These are phyloP conservation scores for Geranomyces variabilis DNA, from an alignment of 192 early-diverging fungal genomes.

Conservation along the genomic window DNA sequence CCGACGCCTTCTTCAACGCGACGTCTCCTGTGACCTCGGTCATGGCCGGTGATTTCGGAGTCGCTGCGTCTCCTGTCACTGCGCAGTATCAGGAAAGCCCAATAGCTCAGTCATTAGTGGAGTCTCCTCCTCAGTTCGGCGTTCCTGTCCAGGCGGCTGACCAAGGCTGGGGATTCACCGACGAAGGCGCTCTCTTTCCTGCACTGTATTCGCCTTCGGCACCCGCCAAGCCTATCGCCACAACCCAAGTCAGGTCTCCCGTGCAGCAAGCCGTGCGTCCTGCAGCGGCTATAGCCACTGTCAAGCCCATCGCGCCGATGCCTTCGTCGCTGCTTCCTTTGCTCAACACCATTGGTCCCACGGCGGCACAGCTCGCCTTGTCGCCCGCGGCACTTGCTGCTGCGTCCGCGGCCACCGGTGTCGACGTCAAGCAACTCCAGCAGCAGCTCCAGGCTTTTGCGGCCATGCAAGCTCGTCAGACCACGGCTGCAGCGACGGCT, in stretches of 20 bases:
- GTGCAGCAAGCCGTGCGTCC: not conserved
- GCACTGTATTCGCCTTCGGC: not conserved
- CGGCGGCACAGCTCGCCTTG: slow-evolving; percentile 8
- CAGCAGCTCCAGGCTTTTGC: slow-evolving; percentile 25
- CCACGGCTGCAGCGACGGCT: not conserved
- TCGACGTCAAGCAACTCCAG: slow-evolving; percentile 26
- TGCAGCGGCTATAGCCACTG: not conserved
- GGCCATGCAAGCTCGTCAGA: slow-evolving; percentile 23
- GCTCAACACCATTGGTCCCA: slow-evolving; percentile 11
- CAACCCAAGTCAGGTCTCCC: not conserved
- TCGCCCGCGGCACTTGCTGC: slow-evolving; percentile 16
- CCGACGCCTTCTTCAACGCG: not conserved
- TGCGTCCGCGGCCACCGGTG: slow-evolving; percentile 20
- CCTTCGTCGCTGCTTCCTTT: slow-evolving; percentile 15
- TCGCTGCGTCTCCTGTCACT: no score
- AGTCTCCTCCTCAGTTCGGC: not conserved
- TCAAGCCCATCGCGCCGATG: slow-evolving; percentile 13
- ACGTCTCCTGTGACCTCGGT: not conserved
- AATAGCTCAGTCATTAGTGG: not conserved
- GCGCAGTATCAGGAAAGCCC: slow-evolving; percentile 4
- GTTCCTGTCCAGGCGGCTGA: not conserved
- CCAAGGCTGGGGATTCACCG: not conserved
- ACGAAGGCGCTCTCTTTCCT: slow-evolving; percentile 5
- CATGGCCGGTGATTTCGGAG: not conserved
- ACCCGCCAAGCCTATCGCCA: not conserved